Evolutionary conservation across 139 green algal species (phyloP).

Genomic region (Pleodorina starrii): DNA sequence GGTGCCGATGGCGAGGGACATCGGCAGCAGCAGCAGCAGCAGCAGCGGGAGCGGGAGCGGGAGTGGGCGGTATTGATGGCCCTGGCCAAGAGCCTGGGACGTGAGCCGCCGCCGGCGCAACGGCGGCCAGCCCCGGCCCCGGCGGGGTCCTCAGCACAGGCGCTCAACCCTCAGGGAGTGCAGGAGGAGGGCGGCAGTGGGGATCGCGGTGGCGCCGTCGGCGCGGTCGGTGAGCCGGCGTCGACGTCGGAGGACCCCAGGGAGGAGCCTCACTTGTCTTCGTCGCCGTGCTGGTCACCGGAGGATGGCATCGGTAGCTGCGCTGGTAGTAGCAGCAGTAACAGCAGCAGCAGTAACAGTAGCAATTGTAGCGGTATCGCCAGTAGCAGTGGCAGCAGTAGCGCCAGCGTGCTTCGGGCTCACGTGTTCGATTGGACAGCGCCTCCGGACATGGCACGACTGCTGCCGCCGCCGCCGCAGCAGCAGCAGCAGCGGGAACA

Average conservation of each 20-base stretch:
- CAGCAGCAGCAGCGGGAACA: not conserved
- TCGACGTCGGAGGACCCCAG: not conserved
- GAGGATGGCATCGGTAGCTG: not conserved
- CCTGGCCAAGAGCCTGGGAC: not conserved
- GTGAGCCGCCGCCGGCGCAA: no score
- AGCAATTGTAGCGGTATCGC: not conserved
- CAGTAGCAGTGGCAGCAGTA: constrained; percentile 44
- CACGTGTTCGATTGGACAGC: constrained; percentile 73
- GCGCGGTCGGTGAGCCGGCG: not conserved
- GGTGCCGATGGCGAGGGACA: no score
- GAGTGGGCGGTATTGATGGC: not conserved
- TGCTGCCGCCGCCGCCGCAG: constrained; percentile 8
- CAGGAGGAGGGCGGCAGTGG: not conserved
- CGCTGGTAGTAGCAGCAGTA: not conserved
- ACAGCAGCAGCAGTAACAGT: constrained; percentile 33
- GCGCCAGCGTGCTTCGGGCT: constrained; percentile 49
- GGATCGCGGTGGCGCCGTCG: not conserved
- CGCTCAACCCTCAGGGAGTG: no score
- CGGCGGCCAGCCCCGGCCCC: no score
- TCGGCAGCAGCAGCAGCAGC: not conserved
- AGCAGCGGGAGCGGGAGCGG: not conserved
- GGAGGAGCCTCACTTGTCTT: no score
- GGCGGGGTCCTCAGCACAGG: no score
- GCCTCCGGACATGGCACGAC: not conserved
- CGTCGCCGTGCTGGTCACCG: not conserved